phyloP scores from a whole-genome alignment of 1,284 basidiomycete genomes.

The Lentinula novae-zelandiae region DNA sequence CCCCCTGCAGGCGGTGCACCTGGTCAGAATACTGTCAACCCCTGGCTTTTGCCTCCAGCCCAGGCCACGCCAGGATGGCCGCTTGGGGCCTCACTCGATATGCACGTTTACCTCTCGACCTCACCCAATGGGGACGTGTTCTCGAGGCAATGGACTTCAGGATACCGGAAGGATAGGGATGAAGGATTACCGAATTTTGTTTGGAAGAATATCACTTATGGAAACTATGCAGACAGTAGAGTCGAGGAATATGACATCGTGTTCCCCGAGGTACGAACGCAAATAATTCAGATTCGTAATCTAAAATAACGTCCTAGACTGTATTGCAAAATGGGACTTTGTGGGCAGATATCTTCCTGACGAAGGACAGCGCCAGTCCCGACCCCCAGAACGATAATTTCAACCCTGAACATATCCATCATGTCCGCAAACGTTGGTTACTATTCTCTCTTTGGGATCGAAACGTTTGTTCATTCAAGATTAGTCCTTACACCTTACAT shows the following conservation, averaged over 20 bases:
- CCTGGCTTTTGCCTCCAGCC: slow-evolving; percentile 47
- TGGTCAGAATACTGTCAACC: slow-evolving; percentile 30
- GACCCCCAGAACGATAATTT: slow-evolving; percentile 57
- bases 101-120: slow-evolving; percentile 77
- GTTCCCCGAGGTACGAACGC: slow-evolving; percentile 62
- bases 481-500: slow-evolving; percentile 84
- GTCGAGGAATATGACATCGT: slow-evolving; percentile 64
- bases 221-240: slow-evolving; percentile 73
- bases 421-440: slow-evolving; percentile 75
- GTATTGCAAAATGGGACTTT: slow-evolving; percentile 80
- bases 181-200: slow-evolving; percentile 60
- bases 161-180: slow-evolving; percentile 43
- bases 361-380: slow-evolving; percentile 61
- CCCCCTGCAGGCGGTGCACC: slow-evolving; percentile 21
- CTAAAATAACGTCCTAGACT: slow-evolving; percentile 35
- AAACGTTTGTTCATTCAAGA: neutral
- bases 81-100: slow-evolving; percentile 54
- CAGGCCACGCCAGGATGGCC: slow-evolving; percentile 55
- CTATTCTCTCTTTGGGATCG: neutral
- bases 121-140: slow-evolving; percentile 59
- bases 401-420: slow-evolving; percentile 59
- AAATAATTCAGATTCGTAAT: neutral
- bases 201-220: slow-evolving; percentile 84
- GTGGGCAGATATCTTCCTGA: slow-evolving; percentile 85
- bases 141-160: slow-evolving; percentile 45